phyloP scores from a whole-genome alignment of 805 yeast species.

The Saturnispora zaruensis region DNA sequence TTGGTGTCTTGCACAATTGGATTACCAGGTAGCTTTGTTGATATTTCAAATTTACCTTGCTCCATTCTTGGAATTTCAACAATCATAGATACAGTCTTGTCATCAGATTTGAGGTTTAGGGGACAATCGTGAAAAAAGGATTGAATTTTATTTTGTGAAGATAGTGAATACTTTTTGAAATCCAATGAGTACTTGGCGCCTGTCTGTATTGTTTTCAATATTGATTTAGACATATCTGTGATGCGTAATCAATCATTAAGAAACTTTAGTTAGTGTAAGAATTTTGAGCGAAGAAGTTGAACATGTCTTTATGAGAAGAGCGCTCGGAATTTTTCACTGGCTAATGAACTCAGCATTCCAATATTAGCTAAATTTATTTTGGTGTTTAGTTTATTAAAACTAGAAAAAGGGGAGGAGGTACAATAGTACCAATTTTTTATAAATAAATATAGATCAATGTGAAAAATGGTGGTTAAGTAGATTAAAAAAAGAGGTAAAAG shows the following conservation, averaged over 20 bases:
- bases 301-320: background rate
- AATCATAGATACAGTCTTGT: constrained; percentile 49
- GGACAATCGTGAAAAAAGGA: constrained; percentile 74
- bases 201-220: constrained; percentile 7
- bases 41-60: constrained; percentile 76
- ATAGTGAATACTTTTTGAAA: constrained; percentile 36
- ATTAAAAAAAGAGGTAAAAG: background rate
- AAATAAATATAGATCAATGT: background rate
- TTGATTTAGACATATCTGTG: background rate
- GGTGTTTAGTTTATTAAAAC: background rate
- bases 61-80: constrained; percentile 78
- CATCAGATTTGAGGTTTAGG: constrained; percentile 35
- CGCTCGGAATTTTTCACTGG: background rate
- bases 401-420: background rate
- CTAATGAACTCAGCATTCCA: background rate
- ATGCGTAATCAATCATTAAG: background rate
- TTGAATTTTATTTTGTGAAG: background rate
- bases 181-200: constrained; percentile 33
- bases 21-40: constrained; percentile 47
- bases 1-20: constrained; percentile 78
- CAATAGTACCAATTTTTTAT: background rate
- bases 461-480: background rate
- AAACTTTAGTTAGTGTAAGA: background rate
- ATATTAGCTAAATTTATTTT: too few species aligned
- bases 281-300: background rate